Conservation (phyloP, 2,329 filamentous ascomycete genomes). For the Ramularia endophylla region DNA sequence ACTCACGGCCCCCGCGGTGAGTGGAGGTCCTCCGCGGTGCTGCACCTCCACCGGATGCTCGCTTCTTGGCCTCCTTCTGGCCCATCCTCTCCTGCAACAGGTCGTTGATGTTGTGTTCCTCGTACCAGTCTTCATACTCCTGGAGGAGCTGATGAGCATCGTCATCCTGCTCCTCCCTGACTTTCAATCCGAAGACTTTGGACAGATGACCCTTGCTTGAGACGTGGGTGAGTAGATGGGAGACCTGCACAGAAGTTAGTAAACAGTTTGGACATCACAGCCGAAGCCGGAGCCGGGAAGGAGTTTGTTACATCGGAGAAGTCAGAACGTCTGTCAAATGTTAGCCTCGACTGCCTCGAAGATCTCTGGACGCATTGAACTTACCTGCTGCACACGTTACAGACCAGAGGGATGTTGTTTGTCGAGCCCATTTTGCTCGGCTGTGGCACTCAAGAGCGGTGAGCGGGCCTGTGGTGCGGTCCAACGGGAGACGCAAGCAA, state of each 20-base stretch:
- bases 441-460: too few species aligned
- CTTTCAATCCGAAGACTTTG: slow-evolving; percentile 73
- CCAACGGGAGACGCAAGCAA: too few species aligned
- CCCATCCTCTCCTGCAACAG: slow-evolving; percentile 73
- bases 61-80: slow-evolving; percentile 59
- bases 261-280: too few species aligned
- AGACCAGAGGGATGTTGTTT: too few species aligned
- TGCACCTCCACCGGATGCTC: slow-evolving; percentile 7
- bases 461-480: too few species aligned
- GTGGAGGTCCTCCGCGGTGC: slow-evolving; percentile 11
- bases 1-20: slow-evolving; percentile 11
- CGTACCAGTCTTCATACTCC: slow-evolving; percentile 74
- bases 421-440: too few species aligned
- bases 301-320: too few species aligned
- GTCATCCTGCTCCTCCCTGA: slow-evolving; percentile 56
- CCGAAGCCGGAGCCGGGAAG: too few species aligned
- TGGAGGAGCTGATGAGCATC: slow-evolving; percentile 57
- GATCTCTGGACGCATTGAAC: too few species aligned
- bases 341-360: too few species aligned
- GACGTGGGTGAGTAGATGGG: slow-evolving; percentile 86
- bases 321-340: too few species aligned
- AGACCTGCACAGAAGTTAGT: slow-evolving; percentile 50
- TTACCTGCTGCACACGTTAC: too few species aligned
- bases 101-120: slow-evolving; percentile 60
- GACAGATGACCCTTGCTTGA: slow-evolving; percentile 89